Conservation (phyloP, 768 basidiomycete genomes). For the Tephrocybe sp. region DNA sequence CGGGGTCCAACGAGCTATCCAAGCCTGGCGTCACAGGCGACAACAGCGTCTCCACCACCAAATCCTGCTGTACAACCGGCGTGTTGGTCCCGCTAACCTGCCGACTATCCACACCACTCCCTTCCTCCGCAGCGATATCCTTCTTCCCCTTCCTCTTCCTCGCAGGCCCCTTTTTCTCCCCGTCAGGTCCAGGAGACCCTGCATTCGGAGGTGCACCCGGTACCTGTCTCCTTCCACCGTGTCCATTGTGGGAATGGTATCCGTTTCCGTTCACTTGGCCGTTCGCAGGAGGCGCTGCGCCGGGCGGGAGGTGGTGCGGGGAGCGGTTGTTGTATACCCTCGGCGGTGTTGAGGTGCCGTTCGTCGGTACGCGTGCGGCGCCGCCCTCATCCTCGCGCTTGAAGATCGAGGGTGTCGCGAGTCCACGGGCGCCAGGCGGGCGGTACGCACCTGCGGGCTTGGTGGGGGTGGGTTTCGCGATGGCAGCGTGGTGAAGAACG, state of each 20-base stretch:
- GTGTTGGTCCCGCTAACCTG: constrained; percentile 15
- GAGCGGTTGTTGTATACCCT: constrained; percentile 58
- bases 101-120: constrained; percentile 32
- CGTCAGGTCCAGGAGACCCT: constrained; percentile 41
- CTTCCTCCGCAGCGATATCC: constrained; percentile 30
- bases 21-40: constrained; percentile 55
- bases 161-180: constrained; percentile 25
- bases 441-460: constrained; percentile 26
- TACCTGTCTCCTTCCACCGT: constrained; percentile 58
- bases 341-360: constrained; percentile 58
- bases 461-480: constrained; percentile 52
- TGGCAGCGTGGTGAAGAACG: constrained; percentile 47
- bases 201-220: constrained; percentile 58
- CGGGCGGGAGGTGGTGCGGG: constrained; percentile 44
- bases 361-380: constrained; percentile 46
- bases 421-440: constrained; percentile 86
- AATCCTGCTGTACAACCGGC: constrained; percentile 12
- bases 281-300: constrained; percentile 34
- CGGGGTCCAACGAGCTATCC: constrained; percentile 67
- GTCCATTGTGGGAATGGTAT: constrained; percentile 9
- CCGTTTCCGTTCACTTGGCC: constrained; percentile 24
- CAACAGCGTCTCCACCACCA: constrained; percentile 24
- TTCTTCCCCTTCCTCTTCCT: constrained; percentile 55
- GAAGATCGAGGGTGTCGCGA: constrained; percentile 84
- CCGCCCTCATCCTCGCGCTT: constrained; percentile 93